Percentiles rank a stretch among this genome's conserved stretches.
Conservation (phyloP, 2,329 filamentous ascomycete species). For the Bipolaris oryzae region DNA sequence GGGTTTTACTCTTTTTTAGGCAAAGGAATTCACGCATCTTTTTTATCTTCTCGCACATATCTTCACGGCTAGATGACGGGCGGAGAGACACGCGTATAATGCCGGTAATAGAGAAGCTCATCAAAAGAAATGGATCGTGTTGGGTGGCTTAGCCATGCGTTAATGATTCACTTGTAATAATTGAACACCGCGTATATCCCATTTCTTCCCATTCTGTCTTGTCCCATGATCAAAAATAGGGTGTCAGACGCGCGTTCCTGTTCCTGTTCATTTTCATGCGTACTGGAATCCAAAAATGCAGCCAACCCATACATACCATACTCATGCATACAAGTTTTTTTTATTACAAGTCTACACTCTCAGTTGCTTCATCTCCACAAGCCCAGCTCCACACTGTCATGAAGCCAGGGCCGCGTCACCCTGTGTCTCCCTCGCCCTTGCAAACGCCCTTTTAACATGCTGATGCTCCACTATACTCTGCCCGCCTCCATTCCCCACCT, state of each 20-base stretch:
- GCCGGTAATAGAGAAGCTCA: constrained; percentile 10
- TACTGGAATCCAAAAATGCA: neutral
- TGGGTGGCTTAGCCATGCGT: constrained; percentile 7
- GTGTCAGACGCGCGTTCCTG: neutral
- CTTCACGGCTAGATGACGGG: constrained; percentile 1
- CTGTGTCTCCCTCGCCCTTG: constrained; percentile 23
- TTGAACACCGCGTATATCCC: constrained; percentile 5
- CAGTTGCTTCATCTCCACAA: neutral
- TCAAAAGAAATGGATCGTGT: constrained; percentile 1
- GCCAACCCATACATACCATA: neutral
- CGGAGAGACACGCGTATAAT: neutral
- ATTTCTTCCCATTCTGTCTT: neutral
- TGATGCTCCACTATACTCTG: constrained; percentile 43
- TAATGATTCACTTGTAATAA: constrained; percentile 27
- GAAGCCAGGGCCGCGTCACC: constrained; percentile 23
- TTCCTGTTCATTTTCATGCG: neutral
- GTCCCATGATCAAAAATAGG: neutral
- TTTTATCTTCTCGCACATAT: constrained; percentile 6
- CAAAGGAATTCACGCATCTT: constrained; percentile 4
- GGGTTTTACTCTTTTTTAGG: neutral
- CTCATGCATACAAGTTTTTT: neutral
- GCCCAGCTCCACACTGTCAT: constrained; percentile 16
- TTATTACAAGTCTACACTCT: constrained; percentile 1
- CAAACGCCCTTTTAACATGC: constrained; percentile 49
- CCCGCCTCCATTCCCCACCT: constrained; percentile 59